These are phyloP conservation scores for Umbelopsis vinacea DNA, from an alignment of 192 early-diverging fungal species.

Conservation along the genomic window DNA sequence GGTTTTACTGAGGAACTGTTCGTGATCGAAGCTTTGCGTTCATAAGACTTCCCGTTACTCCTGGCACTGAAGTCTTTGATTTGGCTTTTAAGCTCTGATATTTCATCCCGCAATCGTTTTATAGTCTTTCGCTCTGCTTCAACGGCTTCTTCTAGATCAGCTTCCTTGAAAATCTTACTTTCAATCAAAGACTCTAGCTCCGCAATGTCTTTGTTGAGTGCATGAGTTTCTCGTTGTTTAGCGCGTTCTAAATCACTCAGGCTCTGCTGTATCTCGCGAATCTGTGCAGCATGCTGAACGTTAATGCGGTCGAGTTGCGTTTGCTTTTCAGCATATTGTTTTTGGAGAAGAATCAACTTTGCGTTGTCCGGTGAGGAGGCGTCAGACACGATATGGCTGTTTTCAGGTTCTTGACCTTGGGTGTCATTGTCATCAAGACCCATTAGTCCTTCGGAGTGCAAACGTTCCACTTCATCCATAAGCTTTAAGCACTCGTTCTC, in stretches of 20 bases:
- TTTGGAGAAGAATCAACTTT: constrained; percentile 35
- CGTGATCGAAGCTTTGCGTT: background rate
- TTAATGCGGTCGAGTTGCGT: constrained; percentile 49
- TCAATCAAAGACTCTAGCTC: constrained; percentile 72
- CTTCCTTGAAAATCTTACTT: constrained; percentile 74
- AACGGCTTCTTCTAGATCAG: constrained; percentile 66
- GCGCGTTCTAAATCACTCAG: constrained; percentile 58
- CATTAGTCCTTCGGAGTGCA: constrained; percentile 59
- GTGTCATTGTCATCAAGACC: constrained; percentile 24
- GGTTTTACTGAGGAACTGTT: background rate
- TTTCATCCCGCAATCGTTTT: constrained; percentile 47
- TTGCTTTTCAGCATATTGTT: constrained; percentile 47
- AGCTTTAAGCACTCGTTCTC: constrained; percentile 76
- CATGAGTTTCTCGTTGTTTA: constrained; percentile 63
- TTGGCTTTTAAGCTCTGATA: constrained; percentile 58
- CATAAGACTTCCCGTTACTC: constrained; percentile 1
- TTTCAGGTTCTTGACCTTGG: background rate
- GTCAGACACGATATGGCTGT: constrained; percentile 5
- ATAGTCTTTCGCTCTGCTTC: constrained; percentile 50
- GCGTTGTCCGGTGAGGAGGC: constrained; percentile 27
- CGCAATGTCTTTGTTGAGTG: constrained; percentile 67
- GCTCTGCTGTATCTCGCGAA: constrained; percentile 52
- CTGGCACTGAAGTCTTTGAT: constrained; percentile 44
- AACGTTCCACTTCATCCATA: constrained; percentile 76
- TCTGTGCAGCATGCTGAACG: constrained; percentile 54